Conservation (phyloP, 331 rosid genomes). For the Cucumis variabilis region DNA sequence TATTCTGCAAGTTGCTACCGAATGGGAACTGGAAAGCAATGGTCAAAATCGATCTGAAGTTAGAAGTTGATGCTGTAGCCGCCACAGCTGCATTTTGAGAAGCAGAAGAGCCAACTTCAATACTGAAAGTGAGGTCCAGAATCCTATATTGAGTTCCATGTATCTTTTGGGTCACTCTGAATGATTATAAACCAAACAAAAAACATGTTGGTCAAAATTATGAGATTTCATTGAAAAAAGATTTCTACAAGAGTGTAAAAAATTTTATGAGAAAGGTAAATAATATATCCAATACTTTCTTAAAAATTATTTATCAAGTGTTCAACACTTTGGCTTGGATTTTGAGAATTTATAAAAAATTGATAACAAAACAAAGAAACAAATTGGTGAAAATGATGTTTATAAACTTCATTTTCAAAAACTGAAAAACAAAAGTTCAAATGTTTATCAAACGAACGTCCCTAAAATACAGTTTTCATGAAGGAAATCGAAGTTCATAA, state of each 20-base stretch:
- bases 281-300: neutral
- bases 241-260: neutral
- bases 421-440: no score
- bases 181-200: constrained; percentile 11
- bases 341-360: no score
- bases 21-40: constrained; percentile 97
- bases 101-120: constrained; percentile 76
- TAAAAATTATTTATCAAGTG: no score
- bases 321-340: no score
- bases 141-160: constrained; percentile 61
- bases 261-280: neutral
- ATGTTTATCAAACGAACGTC: no score
- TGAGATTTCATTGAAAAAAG: neutral
- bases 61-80: constrained; percentile 45
- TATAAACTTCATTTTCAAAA: no score
- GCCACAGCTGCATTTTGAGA: constrained; percentile 42
- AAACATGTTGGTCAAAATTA: constrained; percentile 14
- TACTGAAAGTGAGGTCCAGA: constrained; percentile 84
- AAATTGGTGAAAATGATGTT: no score
- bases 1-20: constrained; percentile 74
- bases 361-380: no score
- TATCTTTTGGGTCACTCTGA: constrained; percentile 77
- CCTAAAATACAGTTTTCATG: no score
- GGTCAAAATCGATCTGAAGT: constrained; percentile 80
- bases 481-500: no score